A percentile compares a stretch with the other conserved stretches of the same genome.
Conservation (phyloP, 208 protist species). For the Leishmania arabica region DNA sequence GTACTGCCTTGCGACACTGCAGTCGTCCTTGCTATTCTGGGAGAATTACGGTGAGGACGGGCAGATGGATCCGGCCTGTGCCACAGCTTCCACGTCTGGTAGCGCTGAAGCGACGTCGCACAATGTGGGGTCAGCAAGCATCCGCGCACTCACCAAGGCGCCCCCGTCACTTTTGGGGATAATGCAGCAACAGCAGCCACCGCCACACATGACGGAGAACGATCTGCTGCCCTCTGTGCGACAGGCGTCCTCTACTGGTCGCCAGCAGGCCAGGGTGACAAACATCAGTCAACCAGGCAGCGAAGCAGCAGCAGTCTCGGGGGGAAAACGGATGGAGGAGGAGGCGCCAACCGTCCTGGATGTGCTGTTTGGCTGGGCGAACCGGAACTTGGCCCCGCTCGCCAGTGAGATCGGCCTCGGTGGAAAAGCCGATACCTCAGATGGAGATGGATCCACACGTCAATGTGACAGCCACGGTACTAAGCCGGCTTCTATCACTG, state of each 20-base stretch:
- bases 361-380: conserved; percentile 38
- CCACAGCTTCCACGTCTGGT: no score
- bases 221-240: conserved; percentile 62
- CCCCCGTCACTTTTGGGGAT: background rate
- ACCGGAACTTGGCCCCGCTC: conserved; percentile 16
- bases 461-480: background rate
- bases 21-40: conserved; percentile 70
- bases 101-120: background rate
- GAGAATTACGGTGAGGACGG: conserved; percentile 47
- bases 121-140: background rate
- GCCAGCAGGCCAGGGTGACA: background rate
- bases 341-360: conserved; percentile 32
- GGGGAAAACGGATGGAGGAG: background rate
- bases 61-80: conserved; percentile 8
- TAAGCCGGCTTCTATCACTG: background rate
- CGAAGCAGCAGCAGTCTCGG: background rate
- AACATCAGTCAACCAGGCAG: background rate
- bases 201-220: conserved; percentile 29
- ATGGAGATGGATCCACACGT: background rate
- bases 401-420: conserved; percentile 11
- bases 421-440: background rate
- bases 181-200: background rate
- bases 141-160: background rate
- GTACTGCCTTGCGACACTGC: conserved; percentile 76
- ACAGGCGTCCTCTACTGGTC: conserved; percentile 24